Evolutionary conservation across 495 filamentous ascomycete genomes (phyloP), one percentile per base, ranked within the genome.

Genomic region (Chaetomium fimeti): DNA sequence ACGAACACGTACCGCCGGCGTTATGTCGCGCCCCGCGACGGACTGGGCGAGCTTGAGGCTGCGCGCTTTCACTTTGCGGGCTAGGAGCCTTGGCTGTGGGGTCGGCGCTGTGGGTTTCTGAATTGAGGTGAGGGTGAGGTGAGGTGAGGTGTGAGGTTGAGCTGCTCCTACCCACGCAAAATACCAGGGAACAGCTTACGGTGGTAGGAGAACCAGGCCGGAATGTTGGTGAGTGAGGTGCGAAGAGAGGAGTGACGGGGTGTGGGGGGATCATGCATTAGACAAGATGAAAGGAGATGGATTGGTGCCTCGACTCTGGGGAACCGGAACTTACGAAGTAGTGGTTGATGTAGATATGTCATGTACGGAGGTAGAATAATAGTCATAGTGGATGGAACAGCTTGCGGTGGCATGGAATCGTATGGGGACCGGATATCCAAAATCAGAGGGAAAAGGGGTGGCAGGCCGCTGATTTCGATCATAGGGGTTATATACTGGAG

Each of bases 1-100:
- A 97, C 95, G 8, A 96, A 92, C 69, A 89, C 85, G 43, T 99
- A 98, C 73, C 87, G 94, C 47, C 80, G 95, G 68, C 83, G 96
- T 68, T 97, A 99, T 75, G 89, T 99, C 15, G 93, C 93, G 24
- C 93, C 93, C n/a, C 78, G 93, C 61, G 93, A 96, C 69, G 93
- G 93, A 5, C 81, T 97, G 48, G 93, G 93, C 8, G 81, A 89
- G 66, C 75, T 97, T 47, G 91, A 95, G 77, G 91, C 91, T 9
- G 84, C 87, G 57, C 85, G 90, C 47, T 97, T 97, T 79, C 88
- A 89, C 68, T 97, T 95, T 72, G 82, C 78, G 66, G 89, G 89
- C 18, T 84, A 80, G 71, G 56, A 15, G 25, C 15, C 36, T 12
- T 5, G 8, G 32, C 32, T 5, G 12, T 5, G 32, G 27, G 7